Conservation (phyloP, 2,329 filamentous ascomycete genomes). For the Xylariaceae sp. region DNA sequence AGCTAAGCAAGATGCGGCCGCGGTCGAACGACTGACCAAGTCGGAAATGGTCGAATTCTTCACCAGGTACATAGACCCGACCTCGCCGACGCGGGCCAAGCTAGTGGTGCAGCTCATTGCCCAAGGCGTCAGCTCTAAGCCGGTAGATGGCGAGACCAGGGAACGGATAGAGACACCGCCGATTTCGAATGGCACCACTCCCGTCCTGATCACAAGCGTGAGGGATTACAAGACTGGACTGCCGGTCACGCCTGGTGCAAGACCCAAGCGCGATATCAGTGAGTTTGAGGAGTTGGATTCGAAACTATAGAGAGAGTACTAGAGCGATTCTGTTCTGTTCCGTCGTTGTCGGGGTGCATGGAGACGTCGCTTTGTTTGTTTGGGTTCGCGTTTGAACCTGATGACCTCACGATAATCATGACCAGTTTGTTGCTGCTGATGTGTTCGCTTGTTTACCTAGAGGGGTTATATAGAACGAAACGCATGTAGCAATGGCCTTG, state of each 20-base stretch:
- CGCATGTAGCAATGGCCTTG: too few species aligned
- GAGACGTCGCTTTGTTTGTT: too few species aligned
- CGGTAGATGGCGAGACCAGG: slow-evolving; percentile 35
- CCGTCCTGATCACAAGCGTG: slow-evolving; percentile 69
- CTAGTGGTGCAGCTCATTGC: slow-evolving; percentile 78
- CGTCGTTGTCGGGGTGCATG: too few species aligned
- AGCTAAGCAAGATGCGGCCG: slow-evolving; percentile 71
- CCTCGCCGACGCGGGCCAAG: slow-evolving; percentile 71
- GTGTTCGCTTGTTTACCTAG: too few species aligned
- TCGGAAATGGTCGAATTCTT: slow-evolving; percentile 76
- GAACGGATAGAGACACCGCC: slow-evolving; percentile 27
- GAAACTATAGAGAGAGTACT: slow-evolving; percentile 57
- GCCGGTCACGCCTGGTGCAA: slow-evolving; percentile 65
- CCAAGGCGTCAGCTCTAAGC: slow-evolving; percentile 48
- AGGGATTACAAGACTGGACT: slow-evolving; percentile 74
- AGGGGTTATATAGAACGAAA: too few species aligned
- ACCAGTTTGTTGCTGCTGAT: too few species aligned
- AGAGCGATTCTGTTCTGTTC: background rate
- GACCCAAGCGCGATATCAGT: slow-evolving; percentile 66
- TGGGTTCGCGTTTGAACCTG: too few species aligned
- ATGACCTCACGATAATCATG: too few species aligned
- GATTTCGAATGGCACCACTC: slow-evolving; percentile 44
- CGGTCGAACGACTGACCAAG: slow-evolving; percentile 71
- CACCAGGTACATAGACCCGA: slow-evolving; percentile 66
- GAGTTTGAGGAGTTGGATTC: slow-evolving; percentile 82